phyloP scores from a whole-genome alignment of 495 filamentous ascomycete genomes.

The Annulohypoxylon bovei region DNA sequence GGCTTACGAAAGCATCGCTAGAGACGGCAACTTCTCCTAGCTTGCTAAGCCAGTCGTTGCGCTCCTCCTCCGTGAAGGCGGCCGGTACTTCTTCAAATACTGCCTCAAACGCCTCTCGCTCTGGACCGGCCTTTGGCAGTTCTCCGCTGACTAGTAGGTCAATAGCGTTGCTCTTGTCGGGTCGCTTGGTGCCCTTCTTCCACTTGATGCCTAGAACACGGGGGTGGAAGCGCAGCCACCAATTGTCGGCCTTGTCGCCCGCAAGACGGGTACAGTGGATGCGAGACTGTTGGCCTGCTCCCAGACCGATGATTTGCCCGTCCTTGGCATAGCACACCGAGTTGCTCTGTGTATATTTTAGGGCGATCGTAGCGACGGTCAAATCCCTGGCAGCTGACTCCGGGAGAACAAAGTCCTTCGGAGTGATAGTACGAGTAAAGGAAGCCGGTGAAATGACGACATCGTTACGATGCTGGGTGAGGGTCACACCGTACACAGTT shows the following conservation, averaged over 20 bases:
- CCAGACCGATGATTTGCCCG: conserved; percentile 92
- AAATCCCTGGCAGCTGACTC: conserved; percentile 87
- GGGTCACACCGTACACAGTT: conserved; percentile 86
- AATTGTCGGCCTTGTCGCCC: conserved; percentile 99
- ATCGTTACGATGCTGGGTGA: conserved; percentile 92
- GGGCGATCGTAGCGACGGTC: conserved; percentile 92
- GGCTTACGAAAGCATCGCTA: conserved; percentile 91
- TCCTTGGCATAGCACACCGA: conserved; percentile 97
- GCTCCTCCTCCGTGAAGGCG: conserved; percentile 84
- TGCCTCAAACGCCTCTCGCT: conserved; percentile 85
- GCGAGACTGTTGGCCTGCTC: conserved; percentile 94
- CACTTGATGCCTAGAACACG: conserved; percentile 87
- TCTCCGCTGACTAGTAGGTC: conserved; percentile 91
- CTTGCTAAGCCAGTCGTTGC: conserved; percentile 81
- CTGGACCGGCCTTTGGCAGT: conserved; percentile 80
- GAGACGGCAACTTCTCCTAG: conserved; percentile 84
- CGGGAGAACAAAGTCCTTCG: conserved; percentile 79
- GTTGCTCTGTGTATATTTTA: conserved; percentile 99
- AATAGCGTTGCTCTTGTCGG: conserved; percentile 98
- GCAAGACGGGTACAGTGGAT: conserved; percentile 98
- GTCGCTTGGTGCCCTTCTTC: conserved; percentile 95
- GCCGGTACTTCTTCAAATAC: conserved; percentile 92
- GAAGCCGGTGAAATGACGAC: conserved; percentile 83
- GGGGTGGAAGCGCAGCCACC: conserved; percentile 98
- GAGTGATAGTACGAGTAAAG: conserved; percentile 84